These are phyloP conservation scores for Aureobasidium namibiae DNA, from an alignment of 2,329 filamentous ascomycete species.

Conservation along the genomic window DNA sequence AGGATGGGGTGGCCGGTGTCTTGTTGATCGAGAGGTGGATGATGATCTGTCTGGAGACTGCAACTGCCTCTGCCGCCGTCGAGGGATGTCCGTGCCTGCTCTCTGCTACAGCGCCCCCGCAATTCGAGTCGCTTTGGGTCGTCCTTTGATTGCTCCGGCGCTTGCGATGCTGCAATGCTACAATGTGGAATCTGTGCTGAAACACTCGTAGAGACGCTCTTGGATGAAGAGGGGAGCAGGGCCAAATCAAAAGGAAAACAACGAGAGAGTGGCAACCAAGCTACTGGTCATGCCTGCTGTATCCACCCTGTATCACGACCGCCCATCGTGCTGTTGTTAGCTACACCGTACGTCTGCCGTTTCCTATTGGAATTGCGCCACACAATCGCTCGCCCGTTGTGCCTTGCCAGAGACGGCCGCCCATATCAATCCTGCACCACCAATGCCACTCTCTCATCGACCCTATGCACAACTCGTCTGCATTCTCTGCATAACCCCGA, in stretches of 20 bases:
- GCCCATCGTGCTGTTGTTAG: not conserved
- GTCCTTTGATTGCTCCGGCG: not conserved
- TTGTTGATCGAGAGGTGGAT: not conserved
- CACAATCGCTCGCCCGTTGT: conserved; percentile 8
- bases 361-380: conserved; percentile 8
- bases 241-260: not conserved
- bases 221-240: not conserved
- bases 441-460: not conserved
- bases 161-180: not conserved
- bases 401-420: not conserved
- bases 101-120: not conserved
- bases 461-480: not conserved
- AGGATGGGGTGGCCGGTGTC: not conserved
- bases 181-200: not conserved
- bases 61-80: not conserved
- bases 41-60: not conserved
- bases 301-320: conserved; percentile 1
- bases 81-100: not conserved
- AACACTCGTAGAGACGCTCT: not conserved
- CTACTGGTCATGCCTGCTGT: not conserved
- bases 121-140: conserved; percentile 1
- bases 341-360: conserved; percentile 1
- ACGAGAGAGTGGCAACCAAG: not conserved
- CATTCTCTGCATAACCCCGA: not conserved
- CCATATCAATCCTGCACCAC: not conserved